These are phyloP conservation scores for Kwoniella sp. DNA, from an alignment of 768 basidiomycete genomes.

Conservation along the genomic window DNA sequence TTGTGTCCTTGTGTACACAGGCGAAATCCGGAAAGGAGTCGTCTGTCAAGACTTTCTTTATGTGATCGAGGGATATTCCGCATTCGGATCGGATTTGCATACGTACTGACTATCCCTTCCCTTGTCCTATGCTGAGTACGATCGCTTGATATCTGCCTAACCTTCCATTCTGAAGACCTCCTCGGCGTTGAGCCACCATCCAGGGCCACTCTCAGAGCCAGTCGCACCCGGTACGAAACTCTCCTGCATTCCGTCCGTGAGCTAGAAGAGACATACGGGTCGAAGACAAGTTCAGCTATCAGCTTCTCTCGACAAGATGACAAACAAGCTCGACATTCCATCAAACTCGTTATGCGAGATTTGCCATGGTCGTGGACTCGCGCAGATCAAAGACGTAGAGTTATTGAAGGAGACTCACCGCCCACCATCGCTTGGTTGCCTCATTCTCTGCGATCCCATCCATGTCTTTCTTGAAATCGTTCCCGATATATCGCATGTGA, in stretches of 20 bases:
- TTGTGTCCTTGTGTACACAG: too few relatives aligned
- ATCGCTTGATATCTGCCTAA: too few relatives aligned
- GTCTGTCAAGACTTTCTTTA: too few relatives aligned
- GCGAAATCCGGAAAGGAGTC: too few relatives aligned
- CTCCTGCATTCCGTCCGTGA: conserved; percentile 72
- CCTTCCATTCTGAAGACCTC: conserved; percentile 74
- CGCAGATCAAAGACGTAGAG: too few relatives aligned
- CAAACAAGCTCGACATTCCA: too few relatives aligned
- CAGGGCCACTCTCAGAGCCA: conserved; percentile 67
- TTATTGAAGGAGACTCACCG: conserved; percentile 53
- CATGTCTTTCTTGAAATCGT: conserved; percentile 71
- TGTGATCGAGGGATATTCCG: neutral
- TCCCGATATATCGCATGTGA: conserved; percentile 74
- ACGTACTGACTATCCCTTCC: too few relatives aligned
- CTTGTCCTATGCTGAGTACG: too few relatives aligned
- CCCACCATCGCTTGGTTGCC: conserved; percentile 78
- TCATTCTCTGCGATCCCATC: conserved; percentile 65
- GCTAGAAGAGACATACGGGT: neutral
- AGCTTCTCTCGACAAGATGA: neutral
- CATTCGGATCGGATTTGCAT: neutral
- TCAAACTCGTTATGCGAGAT: too few relatives aligned
- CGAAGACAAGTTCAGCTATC: too few relatives aligned
- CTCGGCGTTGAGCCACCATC: conserved; percentile 68
- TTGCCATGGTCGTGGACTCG: too few relatives aligned
- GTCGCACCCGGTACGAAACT: conserved; percentile 70